Evolutionary conservation across 805 yeast species (phyloP).

Genomic region (Komagataella mondaviorum): DNA sequence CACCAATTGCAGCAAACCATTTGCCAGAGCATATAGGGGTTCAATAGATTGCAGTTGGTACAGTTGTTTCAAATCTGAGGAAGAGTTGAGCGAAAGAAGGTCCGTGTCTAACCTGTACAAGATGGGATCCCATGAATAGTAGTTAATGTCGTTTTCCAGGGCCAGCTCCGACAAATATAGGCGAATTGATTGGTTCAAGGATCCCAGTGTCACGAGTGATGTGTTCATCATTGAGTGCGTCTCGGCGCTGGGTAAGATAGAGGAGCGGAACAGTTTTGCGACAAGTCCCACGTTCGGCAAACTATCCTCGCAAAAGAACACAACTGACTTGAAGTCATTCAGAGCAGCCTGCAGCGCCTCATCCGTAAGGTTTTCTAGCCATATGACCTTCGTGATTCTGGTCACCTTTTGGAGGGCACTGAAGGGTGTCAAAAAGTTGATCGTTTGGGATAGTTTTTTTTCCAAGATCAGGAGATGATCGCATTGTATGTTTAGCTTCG

Average conservation of each 20-base stretch:
- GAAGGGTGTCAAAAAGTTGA: slow-evolving; percentile 15
- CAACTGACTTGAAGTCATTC: slow-evolving; percentile 9
- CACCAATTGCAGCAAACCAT: slow-evolving; percentile 32
- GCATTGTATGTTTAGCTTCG: background rate
- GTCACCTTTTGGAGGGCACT: slow-evolving; percentile 12
- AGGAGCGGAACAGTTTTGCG: slow-evolving; percentile 1
- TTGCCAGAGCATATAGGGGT: slow-evolving; percentile 33
- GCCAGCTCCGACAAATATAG: slow-evolving; percentile 10
- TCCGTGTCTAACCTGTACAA: slow-evolving; percentile 7
- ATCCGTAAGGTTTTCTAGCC: slow-evolving; percentile 10
- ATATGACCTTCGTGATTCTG: slow-evolving; percentile 13
- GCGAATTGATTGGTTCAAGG: background rate
- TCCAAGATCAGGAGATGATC: slow-evolving; percentile 8
- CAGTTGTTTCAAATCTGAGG: slow-evolving; percentile 9
- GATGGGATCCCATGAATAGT: slow-evolving; percentile 11
- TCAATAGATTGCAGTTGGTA: slow-evolving; percentile 31
- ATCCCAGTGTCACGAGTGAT: background rate
- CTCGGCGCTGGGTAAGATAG: slow-evolving; percentile 3
- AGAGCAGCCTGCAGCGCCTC: slow-evolving; percentile 7
- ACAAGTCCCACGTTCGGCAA: slow-evolving; percentile 1
- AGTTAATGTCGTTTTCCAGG: slow-evolving; percentile 12
- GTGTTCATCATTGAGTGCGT: background rate
- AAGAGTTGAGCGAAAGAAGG: slow-evolving; percentile 4
- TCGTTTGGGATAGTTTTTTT: slow-evolving; percentile 9
- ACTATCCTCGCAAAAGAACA: slow-evolving; percentile 6